Evolutionary conservation across 2,329 filamentous ascomycete genomes (phyloP), one percentile per base, ranked within the genome.

Genomic region (Fusarium incarnatum): DNA sequence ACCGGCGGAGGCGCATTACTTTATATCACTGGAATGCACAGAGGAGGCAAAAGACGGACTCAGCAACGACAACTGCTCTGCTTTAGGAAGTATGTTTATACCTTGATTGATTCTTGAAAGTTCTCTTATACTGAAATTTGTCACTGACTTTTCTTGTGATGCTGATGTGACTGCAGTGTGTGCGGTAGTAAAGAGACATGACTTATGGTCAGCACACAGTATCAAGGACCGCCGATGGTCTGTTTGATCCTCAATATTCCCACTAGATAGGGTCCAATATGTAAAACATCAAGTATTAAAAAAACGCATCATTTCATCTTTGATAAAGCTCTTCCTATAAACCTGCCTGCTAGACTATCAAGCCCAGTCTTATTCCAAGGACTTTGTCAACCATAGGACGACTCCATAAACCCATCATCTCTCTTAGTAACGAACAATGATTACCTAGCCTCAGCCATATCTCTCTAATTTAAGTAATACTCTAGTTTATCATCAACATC

Each of bases 11-110:
- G 49, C 48, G 37, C 10, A 45, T 47, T 57, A 40, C 22, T 53
- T 28, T 25, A 20, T 18, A 13, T 20, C 20, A 42, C 54, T 60
- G 67, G 67, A 71, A 70, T 68, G 67, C 18, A 40, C 9, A 45
- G 6, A 32, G 16, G 34, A 50, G 55, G 34, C 67, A 13, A 50
- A 30, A 45, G 68, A 68, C 45, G 59, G 42, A 64, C 57, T 61
- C 30, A 48, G 54, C 27, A 27, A 47, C n/a, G 6, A 12, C 9
- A 23, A 53, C 18, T 12, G 16, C 34, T 30, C 16, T 46, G 20
- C 8, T 34, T 18, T 12, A 55, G 47, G 27, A 56, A 23, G n/a
- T 9, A 10, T 25, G n/a, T 41, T 28, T 22, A 6, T 16, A 1
- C 3, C 8, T 10, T 9, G 32, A 34, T 34, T 34, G 16, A 34